These are phyloP conservation scores for Sarocladium strictum DNA, from an alignment of 2,329 filamentous ascomycete genomes.

Conservation along the genomic window DNA sequence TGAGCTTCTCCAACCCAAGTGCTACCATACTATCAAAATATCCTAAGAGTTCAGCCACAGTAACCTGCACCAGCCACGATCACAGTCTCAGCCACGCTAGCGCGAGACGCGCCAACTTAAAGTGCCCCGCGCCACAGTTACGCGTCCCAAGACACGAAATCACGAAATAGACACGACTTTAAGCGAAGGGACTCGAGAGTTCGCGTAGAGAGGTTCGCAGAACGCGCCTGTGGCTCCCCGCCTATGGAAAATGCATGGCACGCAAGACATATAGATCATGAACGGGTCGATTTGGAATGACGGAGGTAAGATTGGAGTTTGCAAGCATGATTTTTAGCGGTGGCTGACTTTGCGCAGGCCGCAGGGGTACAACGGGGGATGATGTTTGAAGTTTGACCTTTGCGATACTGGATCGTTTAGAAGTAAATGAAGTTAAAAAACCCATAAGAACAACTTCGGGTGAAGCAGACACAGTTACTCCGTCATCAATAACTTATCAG, in stretches of 20 bases:
- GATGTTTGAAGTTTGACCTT: neutral
- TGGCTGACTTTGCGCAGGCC: neutral
- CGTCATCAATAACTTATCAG: neutral
- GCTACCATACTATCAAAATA: neutral
- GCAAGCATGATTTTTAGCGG: neutral
- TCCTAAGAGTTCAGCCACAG: neutral
- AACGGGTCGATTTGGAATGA: constrained; percentile 3
- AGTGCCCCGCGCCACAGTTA: constrained; percentile 7
- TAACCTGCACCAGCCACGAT: neutral
- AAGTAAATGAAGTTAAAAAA: neutral
- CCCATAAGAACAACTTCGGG: neutral
- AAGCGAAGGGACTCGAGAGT: constrained; percentile 2
- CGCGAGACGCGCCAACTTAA: neutral
- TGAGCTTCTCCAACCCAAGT: neutral
- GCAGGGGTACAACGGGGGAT: too few species aligned
- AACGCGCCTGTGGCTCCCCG: constrained; percentile 4
- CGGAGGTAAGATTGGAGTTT: neutral
- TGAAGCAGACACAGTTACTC: neutral
- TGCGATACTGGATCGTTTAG: neutral
- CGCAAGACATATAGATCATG: constrained; percentile 4
- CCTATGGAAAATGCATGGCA: neutral
- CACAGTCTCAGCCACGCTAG: neutral
- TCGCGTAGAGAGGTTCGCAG: constrained; percentile 4
- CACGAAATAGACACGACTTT: constrained; percentile 39
- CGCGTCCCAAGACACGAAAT: constrained; percentile 25